phyloP scores from a whole-genome alignment of 192 early-diverging fungal species.

The Umbelopsis ramanniana region DNA sequence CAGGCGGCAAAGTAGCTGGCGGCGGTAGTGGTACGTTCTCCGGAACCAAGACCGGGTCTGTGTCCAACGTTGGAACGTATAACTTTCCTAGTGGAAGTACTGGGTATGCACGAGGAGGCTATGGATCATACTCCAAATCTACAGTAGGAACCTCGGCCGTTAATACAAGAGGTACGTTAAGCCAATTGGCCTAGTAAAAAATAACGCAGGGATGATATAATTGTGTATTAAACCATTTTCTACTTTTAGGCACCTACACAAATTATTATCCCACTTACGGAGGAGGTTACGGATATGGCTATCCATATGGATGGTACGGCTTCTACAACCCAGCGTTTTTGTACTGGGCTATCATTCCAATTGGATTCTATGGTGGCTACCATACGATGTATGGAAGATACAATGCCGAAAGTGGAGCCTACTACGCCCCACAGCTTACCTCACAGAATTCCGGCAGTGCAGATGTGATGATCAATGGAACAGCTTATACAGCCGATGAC shows the following conservation, averaged over 20 bases:
- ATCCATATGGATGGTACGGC: slow-evolving; percentile 34
- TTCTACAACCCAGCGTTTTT: slow-evolving; percentile 34
- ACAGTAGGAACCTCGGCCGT: background rate
- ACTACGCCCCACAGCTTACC: slow-evolving; percentile 37
- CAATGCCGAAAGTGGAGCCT: slow-evolving; percentile 31
- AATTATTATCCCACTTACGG: slow-evolving; percentile 35
- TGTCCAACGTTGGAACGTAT: slow-evolving; percentile 17
- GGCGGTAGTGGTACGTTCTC: slow-evolving; percentile 19
- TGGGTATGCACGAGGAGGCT: slow-evolving; percentile 35
- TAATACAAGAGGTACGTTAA: slow-evolving; percentile 24
- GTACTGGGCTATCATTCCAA: slow-evolving; percentile 34
- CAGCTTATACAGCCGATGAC: slow-evolving; percentile 27
- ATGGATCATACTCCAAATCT: slow-evolving; percentile 16
- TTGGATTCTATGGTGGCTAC: slow-evolving; percentile 36
- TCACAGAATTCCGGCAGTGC: slow-evolving; percentile 14
- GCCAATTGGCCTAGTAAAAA: background rate
- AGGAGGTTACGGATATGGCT: slow-evolving; percentile 30
- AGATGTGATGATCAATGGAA: slow-evolving; percentile 37
- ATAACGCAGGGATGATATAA: background rate
- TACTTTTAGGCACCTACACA: slow-evolving; percentile 23
- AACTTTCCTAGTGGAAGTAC: slow-evolving; percentile 23
- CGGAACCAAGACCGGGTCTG: background rate
- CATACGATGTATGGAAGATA: slow-evolving; percentile 34
- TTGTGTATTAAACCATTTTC: background rate
- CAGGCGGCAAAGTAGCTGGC: background rate